Evolutionary conservation across 345 rosid species (phyloP).

Genomic region (Salix exigua): DNA sequence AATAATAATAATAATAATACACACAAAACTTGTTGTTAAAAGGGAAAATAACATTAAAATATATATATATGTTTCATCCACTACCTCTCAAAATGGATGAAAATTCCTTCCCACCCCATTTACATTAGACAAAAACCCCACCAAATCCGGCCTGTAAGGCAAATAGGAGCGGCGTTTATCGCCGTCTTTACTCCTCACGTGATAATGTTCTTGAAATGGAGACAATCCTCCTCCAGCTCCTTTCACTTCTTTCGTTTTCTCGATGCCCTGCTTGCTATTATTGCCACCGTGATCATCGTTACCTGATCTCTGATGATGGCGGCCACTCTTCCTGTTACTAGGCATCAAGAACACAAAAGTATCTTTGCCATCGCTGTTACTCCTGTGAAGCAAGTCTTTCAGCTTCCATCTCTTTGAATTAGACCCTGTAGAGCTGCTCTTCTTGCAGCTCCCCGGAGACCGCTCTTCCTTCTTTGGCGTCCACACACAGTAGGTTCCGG

Average conservation of each 20-base stretch:
- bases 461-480: slow-evolving; percentile 36
- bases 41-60: background rate
- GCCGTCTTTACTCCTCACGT: slow-evolving; percentile 20
- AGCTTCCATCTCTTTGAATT: slow-evolving; percentile 70
- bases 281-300: background rate
- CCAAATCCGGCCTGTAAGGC: slow-evolving; percentile 53
- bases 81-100: slow-evolving; percentile 50
- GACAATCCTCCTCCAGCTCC: background rate
- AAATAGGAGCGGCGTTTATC: slow-evolving; percentile 42
- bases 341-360: slow-evolving; percentile 43
- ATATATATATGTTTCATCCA: background rate
- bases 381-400: slow-evolving; percentile 46
- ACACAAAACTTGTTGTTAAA: background rate
- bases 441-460: slow-evolving; percentile 33
- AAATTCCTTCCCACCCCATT: slow-evolving; percentile 52
- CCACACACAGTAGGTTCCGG: slow-evolving; percentile 73
- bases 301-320: slow-evolving; percentile 12
- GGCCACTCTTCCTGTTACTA: background rate
- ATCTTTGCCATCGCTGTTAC: slow-evolving; percentile 45
- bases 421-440: slow-evolving; percentile 53
- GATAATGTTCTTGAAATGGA: slow-evolving; percentile 1
- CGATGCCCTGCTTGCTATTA: background rate
- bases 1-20: background rate
- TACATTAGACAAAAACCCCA: slow-evolving; percentile 44
- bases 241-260: background rate